Conservation (phyloP, 176 grass and related monocot species). For the Carex cristatella region DNA sequence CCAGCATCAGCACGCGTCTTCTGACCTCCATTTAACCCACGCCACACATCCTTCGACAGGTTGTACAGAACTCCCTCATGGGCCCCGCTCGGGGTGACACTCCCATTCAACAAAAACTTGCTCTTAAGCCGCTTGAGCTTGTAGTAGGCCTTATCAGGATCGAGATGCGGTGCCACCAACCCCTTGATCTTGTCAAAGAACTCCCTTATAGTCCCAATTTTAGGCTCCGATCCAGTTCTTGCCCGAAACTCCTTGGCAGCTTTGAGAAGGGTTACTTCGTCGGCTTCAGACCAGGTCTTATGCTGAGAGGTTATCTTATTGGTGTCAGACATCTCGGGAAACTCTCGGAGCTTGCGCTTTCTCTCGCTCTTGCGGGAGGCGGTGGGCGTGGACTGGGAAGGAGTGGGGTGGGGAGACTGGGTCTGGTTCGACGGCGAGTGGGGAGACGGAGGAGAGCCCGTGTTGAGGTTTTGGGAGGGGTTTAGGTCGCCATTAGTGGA, state of each 20-base stretch:
- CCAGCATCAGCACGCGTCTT: background rate
- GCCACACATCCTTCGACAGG: constrained; percentile 52
- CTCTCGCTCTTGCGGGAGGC: constrained; percentile 33
- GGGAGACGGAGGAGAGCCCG: constrained; percentile 34
- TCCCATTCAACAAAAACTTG: constrained; percentile 45
- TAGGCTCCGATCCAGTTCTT: constrained; percentile 39
- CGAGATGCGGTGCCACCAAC: constrained; percentile 35
- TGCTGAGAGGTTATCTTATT: background rate
- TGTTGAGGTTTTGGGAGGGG: constrained; percentile 21
- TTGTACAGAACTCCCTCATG: constrained; percentile 56
- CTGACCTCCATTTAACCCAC: background rate
- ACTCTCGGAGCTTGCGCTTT: constrained; percentile 37
- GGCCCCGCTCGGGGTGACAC: background rate
- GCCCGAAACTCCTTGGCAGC: constrained; percentile 42
- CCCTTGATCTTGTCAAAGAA: constrained; percentile 44
- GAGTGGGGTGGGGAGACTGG: constrained; percentile 28
- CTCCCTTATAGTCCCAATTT: constrained; percentile 31
- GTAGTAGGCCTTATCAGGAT: constrained; percentile 62
- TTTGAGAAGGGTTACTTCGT: constrained; percentile 50
- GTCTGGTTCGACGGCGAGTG: constrained; percentile 19
- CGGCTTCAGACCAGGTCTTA: constrained; percentile 63
- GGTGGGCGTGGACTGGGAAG: constrained; percentile 10
- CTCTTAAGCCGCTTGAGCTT: constrained; percentile 90
- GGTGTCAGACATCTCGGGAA: constrained; percentile 22
- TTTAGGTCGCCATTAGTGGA: background rate